Evolutionary conservation across 2,329 filamentous ascomycete genomes (phyloP).

Genomic region (Exophiala sp.): DNA sequence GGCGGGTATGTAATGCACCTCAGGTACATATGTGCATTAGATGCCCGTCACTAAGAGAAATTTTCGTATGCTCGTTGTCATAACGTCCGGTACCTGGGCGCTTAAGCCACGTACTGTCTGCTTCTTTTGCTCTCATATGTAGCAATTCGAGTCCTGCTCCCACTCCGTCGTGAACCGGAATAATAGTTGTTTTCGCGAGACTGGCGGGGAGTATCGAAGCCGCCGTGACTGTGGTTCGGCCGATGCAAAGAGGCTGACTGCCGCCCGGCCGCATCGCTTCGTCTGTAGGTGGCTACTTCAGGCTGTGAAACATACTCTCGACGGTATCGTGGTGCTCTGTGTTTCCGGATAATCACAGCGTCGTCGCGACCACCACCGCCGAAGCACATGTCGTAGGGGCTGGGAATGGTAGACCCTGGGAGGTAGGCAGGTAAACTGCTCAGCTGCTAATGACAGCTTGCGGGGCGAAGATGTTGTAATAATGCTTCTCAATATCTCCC

Average conservation of each 20-base stretch:
- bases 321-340: conserved; percentile 20
- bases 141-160: conserved; percentile 17
- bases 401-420: not conserved
- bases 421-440: not conserved
- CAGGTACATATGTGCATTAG: too few relatives aligned
- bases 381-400: conserved; percentile 22
- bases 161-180: conserved; percentile 17
- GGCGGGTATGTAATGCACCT: too few relatives aligned
- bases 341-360: conserved; percentile 19
- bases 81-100: too few relatives aligned
- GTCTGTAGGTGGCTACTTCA: conserved; percentile 19
- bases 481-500: too few relatives aligned
- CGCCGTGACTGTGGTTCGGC: conserved; percentile 3
- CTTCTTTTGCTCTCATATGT: conserved; percentile 18
- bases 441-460: not conserved
- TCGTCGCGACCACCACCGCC: conserved; percentile 19
- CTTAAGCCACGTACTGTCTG: not conserved
- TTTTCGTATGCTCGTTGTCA: too few relatives aligned
- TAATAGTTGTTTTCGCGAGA: conserved; percentile 1
- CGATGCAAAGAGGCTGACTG: conserved; percentile 22
- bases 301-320: conserved; percentile 25
- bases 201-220: conserved; percentile 11
- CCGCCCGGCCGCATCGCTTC: conserved; percentile 19
- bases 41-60: too few relatives aligned
- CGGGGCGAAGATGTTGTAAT: too few relatives aligned